These are phyloP conservation scores for Chytriomyces sp. DNA, from an alignment of 192 early-diverging fungal species.

Conservation along the genomic window DNA sequence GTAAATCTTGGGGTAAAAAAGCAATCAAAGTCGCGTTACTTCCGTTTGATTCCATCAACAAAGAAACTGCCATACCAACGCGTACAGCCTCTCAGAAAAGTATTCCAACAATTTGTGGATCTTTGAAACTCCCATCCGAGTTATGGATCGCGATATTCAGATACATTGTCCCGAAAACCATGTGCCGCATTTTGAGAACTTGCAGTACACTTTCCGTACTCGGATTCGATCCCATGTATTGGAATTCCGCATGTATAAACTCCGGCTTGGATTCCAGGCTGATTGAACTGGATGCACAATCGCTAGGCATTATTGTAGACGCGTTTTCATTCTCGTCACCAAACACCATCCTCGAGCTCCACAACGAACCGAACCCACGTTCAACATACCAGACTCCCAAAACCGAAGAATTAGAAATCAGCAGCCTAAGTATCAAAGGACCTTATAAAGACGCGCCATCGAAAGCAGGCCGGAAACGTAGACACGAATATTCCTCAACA, in stretches of 20 bases:
- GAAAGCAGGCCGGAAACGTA: background rate
- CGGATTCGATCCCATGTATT: constrained; percentile 31
- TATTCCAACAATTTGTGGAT: no score
- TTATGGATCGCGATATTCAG: constrained; percentile 18
- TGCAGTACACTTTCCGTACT: constrained; percentile 5
- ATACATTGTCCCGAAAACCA: constrained; percentile 12
- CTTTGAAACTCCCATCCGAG: constrained; percentile 5
- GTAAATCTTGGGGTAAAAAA: no score
- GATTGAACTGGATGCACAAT: background rate
- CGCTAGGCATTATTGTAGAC: background rate
- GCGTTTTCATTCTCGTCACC: constrained; percentile 9
- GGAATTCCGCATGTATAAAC: constrained; percentile 12
- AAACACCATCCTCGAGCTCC: background rate
- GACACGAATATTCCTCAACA: background rate
- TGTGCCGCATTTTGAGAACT: background rate
- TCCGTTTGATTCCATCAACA: no score
- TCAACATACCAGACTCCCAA: background rate
- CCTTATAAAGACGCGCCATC: background rate
- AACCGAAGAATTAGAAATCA: background rate
- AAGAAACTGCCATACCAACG: no score
- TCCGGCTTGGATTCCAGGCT: constrained; percentile 15
- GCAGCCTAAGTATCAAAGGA: background rate
- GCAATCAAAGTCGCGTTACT: no score
- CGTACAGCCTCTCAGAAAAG: no score
- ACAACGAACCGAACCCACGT: background rate